phyloP scores from a whole-genome alignment of 169 alveolate genomes.

The Toxoplasma gondii region DNA sequence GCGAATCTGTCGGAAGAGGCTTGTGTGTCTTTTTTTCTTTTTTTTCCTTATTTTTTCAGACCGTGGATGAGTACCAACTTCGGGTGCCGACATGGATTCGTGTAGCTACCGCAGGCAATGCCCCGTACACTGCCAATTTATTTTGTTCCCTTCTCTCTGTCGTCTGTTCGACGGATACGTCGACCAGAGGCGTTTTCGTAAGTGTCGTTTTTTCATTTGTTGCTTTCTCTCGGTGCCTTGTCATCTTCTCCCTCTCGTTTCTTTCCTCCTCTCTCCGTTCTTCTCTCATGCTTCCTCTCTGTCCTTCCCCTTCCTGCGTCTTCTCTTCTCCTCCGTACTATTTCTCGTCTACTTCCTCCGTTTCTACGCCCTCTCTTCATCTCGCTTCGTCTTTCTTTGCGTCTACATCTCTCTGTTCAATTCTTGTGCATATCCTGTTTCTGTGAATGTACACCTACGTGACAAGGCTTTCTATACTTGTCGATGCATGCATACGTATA shows the following conservation, averaged over 20 bases:
- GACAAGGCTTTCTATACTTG: no score
- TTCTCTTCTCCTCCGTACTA: not conserved
- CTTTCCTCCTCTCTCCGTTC: not conserved
- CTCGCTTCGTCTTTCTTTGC: no score
- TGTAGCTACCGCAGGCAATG: slow-evolving; percentile 41
- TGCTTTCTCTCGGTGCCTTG: not conserved
- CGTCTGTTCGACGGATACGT: not conserved
- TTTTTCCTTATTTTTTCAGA: not conserved
- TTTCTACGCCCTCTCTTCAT: no score
- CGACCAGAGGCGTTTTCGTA: not conserved
- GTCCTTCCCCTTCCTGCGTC: no score
- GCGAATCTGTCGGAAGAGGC: no score
- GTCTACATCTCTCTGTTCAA: no score
- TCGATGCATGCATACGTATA: no score
- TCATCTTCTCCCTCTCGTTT: not conserved
- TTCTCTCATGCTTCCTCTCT: no score
- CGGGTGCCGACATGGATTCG: slow-evolving; percentile 34
- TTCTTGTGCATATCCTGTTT: no score
- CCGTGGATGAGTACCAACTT: slow-evolving; percentile 32
- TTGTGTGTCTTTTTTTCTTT: no score
- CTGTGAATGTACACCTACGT: no score
- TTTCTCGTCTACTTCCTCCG: no score
- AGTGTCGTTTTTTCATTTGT: not conserved
- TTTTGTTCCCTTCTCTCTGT: slow-evolving; percentile 11
- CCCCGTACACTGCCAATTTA: slow-evolving; percentile 45